Conservation (phyloP, 2,329 filamentous ascomycete genomes). For the Alternaria rosae region DNA sequence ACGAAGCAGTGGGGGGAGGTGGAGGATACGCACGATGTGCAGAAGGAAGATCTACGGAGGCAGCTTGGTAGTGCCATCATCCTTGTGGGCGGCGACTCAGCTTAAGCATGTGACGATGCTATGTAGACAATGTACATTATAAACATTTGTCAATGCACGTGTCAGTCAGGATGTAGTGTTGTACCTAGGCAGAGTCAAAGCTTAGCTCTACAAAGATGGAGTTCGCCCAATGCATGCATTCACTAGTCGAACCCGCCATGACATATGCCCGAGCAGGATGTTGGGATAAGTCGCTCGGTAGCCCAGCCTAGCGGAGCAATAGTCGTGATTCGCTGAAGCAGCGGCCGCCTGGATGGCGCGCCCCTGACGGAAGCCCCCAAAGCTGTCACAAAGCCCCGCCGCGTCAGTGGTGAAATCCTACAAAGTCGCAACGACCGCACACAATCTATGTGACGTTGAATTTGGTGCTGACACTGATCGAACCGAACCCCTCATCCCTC, state of each 20-base stretch:
- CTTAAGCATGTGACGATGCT: conserved; percentile 3
- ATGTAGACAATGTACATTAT: conserved; percentile 1
- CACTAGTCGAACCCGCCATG: background rate
- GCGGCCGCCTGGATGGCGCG: conserved; percentile 8
- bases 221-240: background rate
- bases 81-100: conserved; percentile 64
- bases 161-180: background rate
- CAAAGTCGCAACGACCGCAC: conserved; percentile 2
- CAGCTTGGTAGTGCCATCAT: conserved; percentile 89
- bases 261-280: conserved; percentile 6
- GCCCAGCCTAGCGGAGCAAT: conserved; percentile 2
- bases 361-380: conserved; percentile 18
- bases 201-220: background rate
- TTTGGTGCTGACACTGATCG: background rate
- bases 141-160: background rate
- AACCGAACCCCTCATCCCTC: background rate
- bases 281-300: background rate
- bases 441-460: background rate
- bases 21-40: conserved; percentile 97
- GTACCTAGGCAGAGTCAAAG: background rate
- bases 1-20: conserved; percentile 93
- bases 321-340: conserved; percentile 15
- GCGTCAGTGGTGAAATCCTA: background rate
- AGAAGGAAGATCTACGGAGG: conserved; percentile 84
- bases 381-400: conserved; percentile 15